Percentiles rank a stretch among this genome's conserved stretches.
Evolutionary conservation across 768 basidiomycete genomes (phyloP).

Genomic region (Mycena vitilis): DNA sequence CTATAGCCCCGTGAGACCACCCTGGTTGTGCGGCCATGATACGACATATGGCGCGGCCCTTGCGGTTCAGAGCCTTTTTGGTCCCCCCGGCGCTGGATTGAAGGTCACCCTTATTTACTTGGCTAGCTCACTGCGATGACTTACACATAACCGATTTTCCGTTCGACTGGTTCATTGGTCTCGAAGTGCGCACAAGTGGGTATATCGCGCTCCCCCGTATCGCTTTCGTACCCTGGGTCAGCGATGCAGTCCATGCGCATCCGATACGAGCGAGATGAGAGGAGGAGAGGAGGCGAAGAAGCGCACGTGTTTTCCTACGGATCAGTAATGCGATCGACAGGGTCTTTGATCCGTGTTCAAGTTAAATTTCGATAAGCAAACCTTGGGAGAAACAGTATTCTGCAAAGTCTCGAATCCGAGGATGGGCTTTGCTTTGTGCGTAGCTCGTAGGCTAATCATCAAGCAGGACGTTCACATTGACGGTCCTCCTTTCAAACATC

Average conservation of each 20-base stretch:
- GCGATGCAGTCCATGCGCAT: constrained; percentile 6
- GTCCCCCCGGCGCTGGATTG: background rate
- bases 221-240: constrained; percentile 20
- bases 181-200: constrained; percentile 10
- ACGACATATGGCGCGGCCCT: constrained; percentile 15
- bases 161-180: background rate
- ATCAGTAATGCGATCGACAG: too few species aligned
- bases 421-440: too few species aligned
- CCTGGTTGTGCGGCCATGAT: background rate
- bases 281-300: too few species aligned
- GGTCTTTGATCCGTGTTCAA: too few species aligned
- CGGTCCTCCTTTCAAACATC: too few species aligned
- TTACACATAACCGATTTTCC: background rate
- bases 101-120: background rate
- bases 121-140: background rate
- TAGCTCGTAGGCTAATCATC: too few species aligned
- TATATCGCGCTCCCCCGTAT: constrained; percentile 12
- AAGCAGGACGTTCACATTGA: too few species aligned
- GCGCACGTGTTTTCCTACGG: too few species aligned
- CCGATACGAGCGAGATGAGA: too few species aligned
- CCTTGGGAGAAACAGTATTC: too few species aligned
- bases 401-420: too few species aligned
- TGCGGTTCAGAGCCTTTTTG: constrained; percentile 7
- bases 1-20: background rate
- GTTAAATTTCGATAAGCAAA: too few species aligned